These are phyloP conservation scores for Penicillium sp. DNA, from an alignment of 2,329 filamentous ascomycete genomes.

Conservation along the genomic window DNA sequence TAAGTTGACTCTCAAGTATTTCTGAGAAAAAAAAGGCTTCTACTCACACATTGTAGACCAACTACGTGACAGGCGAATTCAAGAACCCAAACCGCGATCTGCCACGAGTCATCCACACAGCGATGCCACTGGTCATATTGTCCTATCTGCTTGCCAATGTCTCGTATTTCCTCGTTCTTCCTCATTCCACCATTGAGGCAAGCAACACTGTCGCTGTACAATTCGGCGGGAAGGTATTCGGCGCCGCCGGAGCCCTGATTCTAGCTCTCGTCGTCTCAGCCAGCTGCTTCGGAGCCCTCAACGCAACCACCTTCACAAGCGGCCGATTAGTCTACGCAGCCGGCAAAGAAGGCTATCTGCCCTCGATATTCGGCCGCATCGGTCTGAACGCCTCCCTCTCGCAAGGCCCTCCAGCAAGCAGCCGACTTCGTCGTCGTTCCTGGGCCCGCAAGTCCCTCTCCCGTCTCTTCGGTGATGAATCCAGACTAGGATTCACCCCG, in stretches of 20 bases:
- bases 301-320: slow-evolving; percentile 90
- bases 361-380: slow-evolving; percentile 75
- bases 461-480: slow-evolving; percentile 68
- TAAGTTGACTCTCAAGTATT: slow-evolving; percentile 46
- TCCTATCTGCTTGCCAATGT: slow-evolving; percentile 89
- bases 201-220: slow-evolving; percentile 95
- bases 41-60: slow-evolving; percentile 57
- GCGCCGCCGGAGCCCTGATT: slow-evolving; percentile 73
- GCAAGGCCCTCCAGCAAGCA: slow-evolving; percentile 23
- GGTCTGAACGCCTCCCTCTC: slow-evolving; percentile 56
- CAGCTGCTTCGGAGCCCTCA: slow-evolving; percentile 91
- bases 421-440: slow-evolving; percentile 45
- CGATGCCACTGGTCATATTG: slow-evolving; percentile 89
- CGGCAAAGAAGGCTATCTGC: slow-evolving; percentile 92
- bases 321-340: slow-evolving; percentile 90
- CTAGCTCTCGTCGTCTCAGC: slow-evolving; percentile 86
- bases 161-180: slow-evolving; percentile 90
- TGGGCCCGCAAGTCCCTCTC: slow-evolving; percentile 60
- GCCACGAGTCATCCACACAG: slow-evolving; percentile 91
- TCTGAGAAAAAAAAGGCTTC: background rate
- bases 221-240: slow-evolving; percentile 88
- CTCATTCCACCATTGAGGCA: slow-evolving; percentile 72
- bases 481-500: slow-evolving; percentile 87
- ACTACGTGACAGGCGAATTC: slow-evolving; percentile 97
- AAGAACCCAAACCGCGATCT: slow-evolving; percentile 86